Evolutionary conservation across 176 grass and related monocot species (phyloP).

Genomic region (Pharus latifolius): DNA sequence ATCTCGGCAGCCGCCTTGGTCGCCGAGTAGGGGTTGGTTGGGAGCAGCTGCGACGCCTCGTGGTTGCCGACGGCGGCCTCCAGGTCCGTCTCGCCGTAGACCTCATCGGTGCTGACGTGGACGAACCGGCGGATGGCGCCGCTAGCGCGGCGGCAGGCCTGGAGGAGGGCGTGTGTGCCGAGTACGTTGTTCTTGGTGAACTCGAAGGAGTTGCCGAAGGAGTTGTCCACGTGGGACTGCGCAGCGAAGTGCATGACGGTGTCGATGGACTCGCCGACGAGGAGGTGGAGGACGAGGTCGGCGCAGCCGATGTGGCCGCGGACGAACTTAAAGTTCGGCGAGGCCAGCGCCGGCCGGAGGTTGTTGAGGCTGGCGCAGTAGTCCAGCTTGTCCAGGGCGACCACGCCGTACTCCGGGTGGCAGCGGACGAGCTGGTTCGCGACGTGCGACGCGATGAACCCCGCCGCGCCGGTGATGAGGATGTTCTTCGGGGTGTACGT

Average conservation of each 20-base stretch:
- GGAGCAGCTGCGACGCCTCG: conserved; percentile 7
- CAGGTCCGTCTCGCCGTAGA: not conserved
- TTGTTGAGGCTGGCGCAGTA: conserved; percentile 7
- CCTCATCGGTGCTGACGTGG: conserved; percentile 11
- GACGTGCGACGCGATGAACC: not conserved
- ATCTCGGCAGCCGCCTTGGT: conserved; percentile 12
- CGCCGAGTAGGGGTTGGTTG: conserved; percentile 4
- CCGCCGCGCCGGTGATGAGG: conserved; percentile 4
- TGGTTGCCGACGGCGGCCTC: not conserved
- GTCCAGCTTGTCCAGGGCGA: conserved; percentile 7
- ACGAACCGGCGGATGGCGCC: not conserved
- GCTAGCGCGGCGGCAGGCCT: not conserved
- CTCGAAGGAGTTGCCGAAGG: conserved; percentile 1
- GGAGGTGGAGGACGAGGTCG: conserved; percentile 1
- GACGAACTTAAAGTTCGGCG: not conserved
- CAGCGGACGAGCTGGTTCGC: conserved; percentile 4
- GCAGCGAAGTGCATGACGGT: conserved; percentile 17
- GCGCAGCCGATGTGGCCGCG: not conserved
- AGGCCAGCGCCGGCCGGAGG: not conserved
- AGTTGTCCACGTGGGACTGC: conserved; percentile 8
- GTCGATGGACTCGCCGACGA: not conserved
- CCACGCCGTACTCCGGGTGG: not conserved
- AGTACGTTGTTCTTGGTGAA: conserved; percentile 9
- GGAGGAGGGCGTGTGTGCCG: conserved; percentile 4
- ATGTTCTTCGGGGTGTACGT: not conserved